These are phyloP conservation scores for Crithidia sp. DNA, from an alignment of 208 protist genomes.

Conservation along the genomic window DNA sequence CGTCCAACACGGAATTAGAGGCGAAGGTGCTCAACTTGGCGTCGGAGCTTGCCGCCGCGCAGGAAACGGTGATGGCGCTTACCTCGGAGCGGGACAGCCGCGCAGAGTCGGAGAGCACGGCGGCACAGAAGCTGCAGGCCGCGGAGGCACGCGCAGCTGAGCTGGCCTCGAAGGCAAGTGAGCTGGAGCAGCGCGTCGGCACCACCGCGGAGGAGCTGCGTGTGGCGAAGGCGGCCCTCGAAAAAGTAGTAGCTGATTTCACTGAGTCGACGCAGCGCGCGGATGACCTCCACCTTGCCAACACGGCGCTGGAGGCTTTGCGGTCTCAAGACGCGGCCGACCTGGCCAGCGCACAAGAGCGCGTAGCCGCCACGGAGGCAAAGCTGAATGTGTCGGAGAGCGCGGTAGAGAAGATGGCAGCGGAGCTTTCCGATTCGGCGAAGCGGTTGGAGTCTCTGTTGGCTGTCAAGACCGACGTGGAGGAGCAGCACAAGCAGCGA, in stretches of 20 bases:
- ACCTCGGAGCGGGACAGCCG: background rate
- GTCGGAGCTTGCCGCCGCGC: background rate
- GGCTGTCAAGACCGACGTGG: background rate
- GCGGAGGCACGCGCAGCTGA: background rate
- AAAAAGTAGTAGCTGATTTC: background rate
- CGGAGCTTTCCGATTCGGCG: background rate
- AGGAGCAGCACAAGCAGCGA: background rate
- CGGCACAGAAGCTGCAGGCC: background rate
- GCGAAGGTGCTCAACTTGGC: background rate
- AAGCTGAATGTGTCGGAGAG: background rate
- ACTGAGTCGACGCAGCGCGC: background rate
- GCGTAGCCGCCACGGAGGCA: background rate
- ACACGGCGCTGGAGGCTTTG: background rate
- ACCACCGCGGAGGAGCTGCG: background rate
- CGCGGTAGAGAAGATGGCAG: conserved; percentile 10
- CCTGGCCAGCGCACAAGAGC: background rate
- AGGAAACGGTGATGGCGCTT: background rate
- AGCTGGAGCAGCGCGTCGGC: background rate
- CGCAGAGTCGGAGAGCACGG: background rate
- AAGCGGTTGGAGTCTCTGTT: background rate
- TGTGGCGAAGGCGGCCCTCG: background rate
- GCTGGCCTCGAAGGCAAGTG: background rate
- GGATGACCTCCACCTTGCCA: too few relatives aligned
- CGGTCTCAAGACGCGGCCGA: background rate
- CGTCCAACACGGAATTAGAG: background rate